Conservation (phyloP, 768 basidiomycete genomes). For the Tulasnella sp. region DNA sequence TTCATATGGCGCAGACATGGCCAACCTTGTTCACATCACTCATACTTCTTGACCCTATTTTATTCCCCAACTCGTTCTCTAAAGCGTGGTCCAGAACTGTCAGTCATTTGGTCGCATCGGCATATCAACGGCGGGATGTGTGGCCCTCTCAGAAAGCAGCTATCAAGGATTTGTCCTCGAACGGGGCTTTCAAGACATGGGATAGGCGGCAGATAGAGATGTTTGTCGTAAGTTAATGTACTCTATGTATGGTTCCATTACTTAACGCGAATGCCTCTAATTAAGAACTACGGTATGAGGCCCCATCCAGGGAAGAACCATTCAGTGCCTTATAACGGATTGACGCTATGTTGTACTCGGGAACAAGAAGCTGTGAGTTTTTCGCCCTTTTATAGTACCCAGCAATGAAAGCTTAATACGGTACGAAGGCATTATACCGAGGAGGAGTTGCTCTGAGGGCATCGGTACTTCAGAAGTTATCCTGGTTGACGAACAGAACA, state of each 20-base stretch:
- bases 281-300: not conserved
- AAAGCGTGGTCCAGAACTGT: not conserved
- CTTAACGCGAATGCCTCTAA: not conserved
- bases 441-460: not conserved
- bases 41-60: not conserved
- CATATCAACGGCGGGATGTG: not conserved
- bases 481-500: not conserved
- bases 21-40: not conserved
- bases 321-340: not conserved
- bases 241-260: not conserved
- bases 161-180: not conserved
- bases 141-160: conserved; percentile 5
- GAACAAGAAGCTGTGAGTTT: not conserved
- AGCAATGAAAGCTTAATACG: not conserved
- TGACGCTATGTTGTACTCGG: not conserved
- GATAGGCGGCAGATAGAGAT: not conserved
- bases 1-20: not conserved
- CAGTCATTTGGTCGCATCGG: not conserved
- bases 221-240: not conserved
- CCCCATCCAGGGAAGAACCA: not conserved
- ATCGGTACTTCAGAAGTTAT: not conserved
- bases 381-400: not conserved
- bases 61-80: not conserved
- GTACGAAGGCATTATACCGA: not conserved
- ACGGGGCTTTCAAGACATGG: not conserved